These are phyloP conservation scores for Castanopsis chinensis DNA, from an alignment of 306 rosid species.

Conservation along the genomic window DNA sequence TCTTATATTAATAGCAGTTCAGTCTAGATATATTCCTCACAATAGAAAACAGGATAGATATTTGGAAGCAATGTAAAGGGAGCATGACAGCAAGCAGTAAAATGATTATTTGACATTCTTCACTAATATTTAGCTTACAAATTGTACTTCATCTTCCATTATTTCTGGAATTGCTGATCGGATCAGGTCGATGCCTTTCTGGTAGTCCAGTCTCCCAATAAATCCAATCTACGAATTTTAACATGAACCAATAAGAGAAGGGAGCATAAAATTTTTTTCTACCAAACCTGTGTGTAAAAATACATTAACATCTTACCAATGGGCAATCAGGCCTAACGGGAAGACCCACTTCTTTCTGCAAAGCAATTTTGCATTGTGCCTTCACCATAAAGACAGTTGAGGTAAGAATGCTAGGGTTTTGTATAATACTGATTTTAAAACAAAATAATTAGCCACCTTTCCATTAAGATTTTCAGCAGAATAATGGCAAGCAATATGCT, in stretches of 20 bases:
- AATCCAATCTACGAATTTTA: slow-evolving; percentile 72
- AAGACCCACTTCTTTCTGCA: slow-evolving; percentile 83
- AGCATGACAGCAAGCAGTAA: background rate
- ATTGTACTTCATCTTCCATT: slow-evolving; percentile 77
- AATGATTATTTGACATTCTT: slow-evolving; percentile 3
- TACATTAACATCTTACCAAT: slow-evolving; percentile 45
- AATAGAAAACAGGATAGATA: background rate
- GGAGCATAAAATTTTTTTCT: slow-evolving; percentile 2
- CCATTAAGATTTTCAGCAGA: slow-evolving; percentile 69
- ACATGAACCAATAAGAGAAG: slow-evolving; percentile 19
- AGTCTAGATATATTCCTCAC: background rate
- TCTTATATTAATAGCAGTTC: background rate
- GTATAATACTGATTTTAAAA: background rate
- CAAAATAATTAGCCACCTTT: slow-evolving; percentile 48
- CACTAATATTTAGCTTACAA: slow-evolving; percentile 52
- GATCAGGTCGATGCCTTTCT: slow-evolving; percentile 86
- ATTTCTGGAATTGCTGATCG: slow-evolving; percentile 58
- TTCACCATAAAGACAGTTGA: slow-evolving; percentile 23
- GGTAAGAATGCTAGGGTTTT: slow-evolving; percentile 20
- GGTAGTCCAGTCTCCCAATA: slow-evolving; percentile 83
- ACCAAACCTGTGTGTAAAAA: slow-evolving; percentile 1
- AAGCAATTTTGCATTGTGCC: slow-evolving; percentile 67
- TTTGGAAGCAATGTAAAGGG: background rate
- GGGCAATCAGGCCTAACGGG: slow-evolving; percentile 73
- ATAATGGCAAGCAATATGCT: slow-evolving; percentile 55